These are phyloP conservation scores for Claviceps citrina DNA, from an alignment of 2,329 filamentous ascomycete species.

Conservation along the genomic window DNA sequence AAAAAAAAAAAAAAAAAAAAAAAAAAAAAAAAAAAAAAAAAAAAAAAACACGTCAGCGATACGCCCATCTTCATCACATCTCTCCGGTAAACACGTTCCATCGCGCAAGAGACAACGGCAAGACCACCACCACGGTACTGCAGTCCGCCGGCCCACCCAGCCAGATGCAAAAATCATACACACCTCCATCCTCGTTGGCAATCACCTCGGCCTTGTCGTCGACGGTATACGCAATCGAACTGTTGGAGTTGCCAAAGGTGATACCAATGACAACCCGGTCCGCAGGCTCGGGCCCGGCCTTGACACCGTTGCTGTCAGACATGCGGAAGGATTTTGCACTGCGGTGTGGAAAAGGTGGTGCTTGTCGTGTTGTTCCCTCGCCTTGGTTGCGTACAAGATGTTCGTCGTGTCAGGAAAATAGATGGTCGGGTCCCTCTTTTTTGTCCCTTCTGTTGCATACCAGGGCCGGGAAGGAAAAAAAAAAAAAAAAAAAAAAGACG, in stretches of 20 bases:
- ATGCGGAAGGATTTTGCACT: conserved; percentile 24
- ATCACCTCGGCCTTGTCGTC: conserved; percentile 96
- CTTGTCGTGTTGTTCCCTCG: too few relatives aligned
- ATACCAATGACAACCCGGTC: conserved; percentile 74
- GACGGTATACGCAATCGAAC: conserved; percentile 83
- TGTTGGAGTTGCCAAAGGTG: conserved; percentile 96
- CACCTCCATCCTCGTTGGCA: conserved; percentile 95
- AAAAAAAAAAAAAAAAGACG: neutral
- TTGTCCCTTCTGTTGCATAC: too few relatives aligned
- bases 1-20: neutral
- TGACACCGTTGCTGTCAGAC: conserved; percentile 30
- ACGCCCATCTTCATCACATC: neutral
- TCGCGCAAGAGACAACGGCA: too few relatives aligned
- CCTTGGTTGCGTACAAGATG: too few relatives aligned
- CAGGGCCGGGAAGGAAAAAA: neutral
- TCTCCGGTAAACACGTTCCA: too few relatives aligned
- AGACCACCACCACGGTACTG: neutral
- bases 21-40: conserved; percentile 2
- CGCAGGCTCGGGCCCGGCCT: conserved; percentile 34
- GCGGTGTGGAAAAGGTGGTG: too few relatives aligned
- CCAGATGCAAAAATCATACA: conserved; percentile 20
- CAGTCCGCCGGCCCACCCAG: neutral
- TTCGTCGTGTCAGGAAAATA: too few relatives aligned
- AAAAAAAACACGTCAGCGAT: neutral
- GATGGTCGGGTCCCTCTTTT: too few relatives aligned